Conservation (phyloP, 2,329 filamentous ascomycete species). For the Clonostachys solani region DNA sequence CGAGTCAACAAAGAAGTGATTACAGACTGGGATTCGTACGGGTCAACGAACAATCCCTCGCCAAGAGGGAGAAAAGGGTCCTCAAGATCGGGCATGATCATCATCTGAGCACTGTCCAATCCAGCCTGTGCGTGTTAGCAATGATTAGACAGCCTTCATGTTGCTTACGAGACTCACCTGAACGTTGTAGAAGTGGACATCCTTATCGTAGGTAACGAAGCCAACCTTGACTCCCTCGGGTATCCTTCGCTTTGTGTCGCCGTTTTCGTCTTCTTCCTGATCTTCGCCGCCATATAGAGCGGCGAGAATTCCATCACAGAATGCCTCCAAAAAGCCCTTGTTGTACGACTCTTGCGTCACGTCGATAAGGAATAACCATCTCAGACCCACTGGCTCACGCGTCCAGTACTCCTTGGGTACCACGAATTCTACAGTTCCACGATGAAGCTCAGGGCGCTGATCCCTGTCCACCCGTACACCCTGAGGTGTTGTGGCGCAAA, state of each 20-base stretch:
- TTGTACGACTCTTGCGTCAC: slow-evolving; percentile 89
- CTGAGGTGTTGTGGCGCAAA: slow-evolving; percentile 81
- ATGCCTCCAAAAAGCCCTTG: slow-evolving; percentile 83
- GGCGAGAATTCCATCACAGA: slow-evolving; percentile 82
- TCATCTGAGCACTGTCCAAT: slow-evolving; percentile 88
- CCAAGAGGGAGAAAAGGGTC: slow-evolving; percentile 93
- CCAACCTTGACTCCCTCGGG: slow-evolving; percentile 83
- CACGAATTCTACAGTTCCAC: slow-evolving; percentile 91
- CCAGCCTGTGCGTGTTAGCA: slow-evolving; percentile 44
- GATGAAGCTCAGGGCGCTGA: slow-evolving; percentile 82
- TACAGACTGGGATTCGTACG: slow-evolving; percentile 80
- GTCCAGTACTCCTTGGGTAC: slow-evolving; percentile 99
- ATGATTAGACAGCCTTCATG: not conserved
- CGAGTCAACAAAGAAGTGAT: slow-evolving; percentile 83
- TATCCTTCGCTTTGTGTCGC: slow-evolving; percentile 52
- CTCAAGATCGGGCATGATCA: slow-evolving; percentile 97
- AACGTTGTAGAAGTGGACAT: slow-evolving; percentile 97
- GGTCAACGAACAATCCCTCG: slow-evolving; percentile 91
- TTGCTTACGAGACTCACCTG: slow-evolving; percentile 50
- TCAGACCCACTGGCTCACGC: slow-evolving; percentile 82
- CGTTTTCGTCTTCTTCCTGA: slow-evolving; percentile 41
- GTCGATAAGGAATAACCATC: slow-evolving; percentile 89
- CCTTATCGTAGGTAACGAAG: slow-evolving; percentile 93
- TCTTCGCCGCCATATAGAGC: slow-evolving; percentile 74
- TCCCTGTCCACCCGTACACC: slow-evolving; percentile 84